These are phyloP conservation scores for Beauveria sp. DNA, from an alignment of 2,329 filamentous ascomycete genomes.

Conservation along the genomic window DNA sequence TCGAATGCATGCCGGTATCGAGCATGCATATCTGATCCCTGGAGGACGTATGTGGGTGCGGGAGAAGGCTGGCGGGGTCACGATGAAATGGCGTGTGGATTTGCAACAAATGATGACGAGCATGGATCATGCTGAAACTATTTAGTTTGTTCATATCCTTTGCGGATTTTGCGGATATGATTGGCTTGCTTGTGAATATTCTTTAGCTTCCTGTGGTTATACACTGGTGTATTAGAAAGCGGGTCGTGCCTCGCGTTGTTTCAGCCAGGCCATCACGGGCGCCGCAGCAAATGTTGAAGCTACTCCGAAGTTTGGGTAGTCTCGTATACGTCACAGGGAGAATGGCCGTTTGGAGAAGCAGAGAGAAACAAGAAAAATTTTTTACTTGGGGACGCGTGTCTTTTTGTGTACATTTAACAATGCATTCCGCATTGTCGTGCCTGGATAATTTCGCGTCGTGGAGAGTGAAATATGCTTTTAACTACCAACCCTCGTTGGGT, in stretches of 20 bases:
- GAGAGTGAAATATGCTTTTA: too few relatives aligned
- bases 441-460: neutral
- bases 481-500: too few relatives aligned
- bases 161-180: neutral
- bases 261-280: slow-evolving; percentile 16
- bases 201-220: neutral
- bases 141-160: neutral
- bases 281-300: neutral
- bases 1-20: neutral
- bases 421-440: neutral
- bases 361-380: neutral
- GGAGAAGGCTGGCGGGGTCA: neutral
- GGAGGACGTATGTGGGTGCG: neutral
- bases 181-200: too few relatives aligned
- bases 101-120: too few relatives aligned
- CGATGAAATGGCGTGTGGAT: neutral
- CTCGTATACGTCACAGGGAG: neutral
- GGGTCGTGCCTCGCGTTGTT: slow-evolving; percentile 15
- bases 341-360: neutral
- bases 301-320: neutral
- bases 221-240: neutral
- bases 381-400: neutral
- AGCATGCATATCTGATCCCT: neutral
- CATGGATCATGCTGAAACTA: too few relatives aligned
- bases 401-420: neutral